Evolutionary conservation across 2,329 filamentous ascomycete species (phyloP).

Genomic region (Hypoxylon sp.): DNA sequence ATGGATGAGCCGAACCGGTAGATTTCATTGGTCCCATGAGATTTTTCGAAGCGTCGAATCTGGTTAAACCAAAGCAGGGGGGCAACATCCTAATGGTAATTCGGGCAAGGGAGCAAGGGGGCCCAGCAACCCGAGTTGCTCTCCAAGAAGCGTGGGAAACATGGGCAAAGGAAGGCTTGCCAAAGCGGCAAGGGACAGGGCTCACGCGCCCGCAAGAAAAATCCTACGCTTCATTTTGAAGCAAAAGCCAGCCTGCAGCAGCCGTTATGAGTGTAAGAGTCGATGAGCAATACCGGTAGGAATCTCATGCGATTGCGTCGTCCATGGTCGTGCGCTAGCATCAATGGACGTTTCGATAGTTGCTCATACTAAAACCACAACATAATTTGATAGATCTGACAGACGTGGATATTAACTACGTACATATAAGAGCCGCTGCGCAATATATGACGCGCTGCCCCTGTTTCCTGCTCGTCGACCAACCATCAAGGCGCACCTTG

Average conservation of each 20-base stretch:
- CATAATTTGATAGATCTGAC: constrained; percentile 1
- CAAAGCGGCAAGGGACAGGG: constrained; percentile 41
- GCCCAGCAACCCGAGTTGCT: constrained; percentile 12
- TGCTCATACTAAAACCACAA: neutral
- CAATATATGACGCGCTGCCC: constrained; percentile 35
- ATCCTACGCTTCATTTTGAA: constrained; percentile 27
- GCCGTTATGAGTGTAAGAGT: constrained; percentile 2
- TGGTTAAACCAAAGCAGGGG: constrained; percentile 44
- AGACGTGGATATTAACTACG: constrained; percentile 21
- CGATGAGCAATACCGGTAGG: constrained; percentile 1
- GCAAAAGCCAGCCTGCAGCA: constrained; percentile 2
- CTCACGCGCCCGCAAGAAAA: constrained; percentile 35
- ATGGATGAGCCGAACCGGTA: constrained; percentile 38
- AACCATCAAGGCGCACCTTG: constrained; percentile 11
- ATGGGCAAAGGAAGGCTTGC: constrained; percentile 39
- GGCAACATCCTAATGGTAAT: constrained; percentile 46
- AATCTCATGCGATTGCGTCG: constrained; percentile 14
- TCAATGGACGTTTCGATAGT: constrained; percentile 7
- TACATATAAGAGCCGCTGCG: constrained; percentile 22
- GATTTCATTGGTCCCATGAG: constrained; percentile 48
- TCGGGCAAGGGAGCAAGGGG: constrained; percentile 44
- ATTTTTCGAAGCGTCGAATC: constrained; percentile 42
- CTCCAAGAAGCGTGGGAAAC: constrained; percentile 38
- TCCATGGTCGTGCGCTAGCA: constrained; percentile 1
- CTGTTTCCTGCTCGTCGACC: constrained; percentile 21